Evolutionary conservation across 768 basidiomycete genomes (phyloP), one percentile per base, ranked within the genome.

Genomic region (Nidula microcarpa): DNA sequence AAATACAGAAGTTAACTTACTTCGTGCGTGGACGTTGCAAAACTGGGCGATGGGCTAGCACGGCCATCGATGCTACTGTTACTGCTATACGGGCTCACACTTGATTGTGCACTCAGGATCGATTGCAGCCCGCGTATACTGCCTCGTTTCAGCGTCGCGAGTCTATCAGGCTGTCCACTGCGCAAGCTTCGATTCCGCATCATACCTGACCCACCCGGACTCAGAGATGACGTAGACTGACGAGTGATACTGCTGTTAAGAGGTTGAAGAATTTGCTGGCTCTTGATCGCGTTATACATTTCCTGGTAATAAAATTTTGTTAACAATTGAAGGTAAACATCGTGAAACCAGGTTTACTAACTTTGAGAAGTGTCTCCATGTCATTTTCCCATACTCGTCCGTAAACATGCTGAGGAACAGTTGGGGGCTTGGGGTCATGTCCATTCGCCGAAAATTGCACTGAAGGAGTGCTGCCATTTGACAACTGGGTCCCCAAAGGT

Each of bases 11-110:
- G 48, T 37, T 2, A 2, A 18, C 76, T 53, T 59, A 88, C 89
- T 60, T 97, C 95, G 63, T 91, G 81, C 3, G 91, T 81, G 14
- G 91, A 95, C 4, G 93, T 94, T 2, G 92, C 87, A 64, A 89
- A 94, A 67, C 94, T 97, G 2, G 95, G 94, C 3, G 95, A 91
- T 5, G 96, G 97, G 65, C 94, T 97, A n/a, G 87, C 79, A 18
- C 94, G 81, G 1, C 96, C 94, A 62, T 95, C 91, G 53, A 88
- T 80, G 59, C 84, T 89, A 66, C 85, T 87, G 60, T 84, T 87
- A 60, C 87, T 91, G 61, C 90, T 91, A 62, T 93, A 94, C 6
- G 91, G 91, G 62, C 89, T 93, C 49, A 73, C 68, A n/a, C 80
- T 78, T n/a, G 74, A 64, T 55, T 83, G 88, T 14, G 80, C 71